Evolutionary conservation across 345 rosid species (phyloP).

Genomic region (Lenwebbia sp.): DNA sequence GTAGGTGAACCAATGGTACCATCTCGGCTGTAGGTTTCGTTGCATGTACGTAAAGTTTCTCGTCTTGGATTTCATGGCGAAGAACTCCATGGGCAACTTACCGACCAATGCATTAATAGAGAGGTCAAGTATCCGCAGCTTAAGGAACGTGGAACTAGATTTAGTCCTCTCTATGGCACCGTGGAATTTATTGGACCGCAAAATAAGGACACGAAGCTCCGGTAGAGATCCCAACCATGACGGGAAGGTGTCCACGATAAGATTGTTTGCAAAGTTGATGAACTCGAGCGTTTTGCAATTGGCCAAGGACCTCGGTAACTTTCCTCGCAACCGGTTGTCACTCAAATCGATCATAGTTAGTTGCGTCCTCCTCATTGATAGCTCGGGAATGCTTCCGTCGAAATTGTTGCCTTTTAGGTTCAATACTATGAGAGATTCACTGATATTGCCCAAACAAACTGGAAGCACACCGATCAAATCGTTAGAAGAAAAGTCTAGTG

Average conservation of each 20-base stretch:
- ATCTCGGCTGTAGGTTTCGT: accelerated
- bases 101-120: slow-evolving; percentile 3
- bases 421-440: not conserved
- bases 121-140: slow-evolving; percentile 2
- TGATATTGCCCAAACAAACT: slow-evolving; percentile 4
- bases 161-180: not conserved
- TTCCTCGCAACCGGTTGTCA: not conserved
- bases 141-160: not conserved
- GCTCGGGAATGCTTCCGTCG: not conserved
- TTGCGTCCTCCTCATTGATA: not conserved
- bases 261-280: not conserved
- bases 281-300: not conserved
- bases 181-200: not conserved
- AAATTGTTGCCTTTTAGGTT: not conserved
- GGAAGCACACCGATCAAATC: slow-evolving; percentile 12
- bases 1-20: not conserved
- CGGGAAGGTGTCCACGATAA: not conserved
- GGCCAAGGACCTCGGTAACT: not conserved
- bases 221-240: slow-evolving; percentile 2
- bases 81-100: slow-evolving; percentile 1
- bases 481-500: slow-evolving; percentile 12
- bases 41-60: too few relatives aligned
- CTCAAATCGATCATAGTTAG: not conserved
- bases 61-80: slow-evolving; percentile 3
- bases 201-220: not conserved